These are phyloP conservation scores for Hypholoma fasciculare DNA, from an alignment of 768 basidiomycete genomes.

Conservation along the genomic window DNA sequence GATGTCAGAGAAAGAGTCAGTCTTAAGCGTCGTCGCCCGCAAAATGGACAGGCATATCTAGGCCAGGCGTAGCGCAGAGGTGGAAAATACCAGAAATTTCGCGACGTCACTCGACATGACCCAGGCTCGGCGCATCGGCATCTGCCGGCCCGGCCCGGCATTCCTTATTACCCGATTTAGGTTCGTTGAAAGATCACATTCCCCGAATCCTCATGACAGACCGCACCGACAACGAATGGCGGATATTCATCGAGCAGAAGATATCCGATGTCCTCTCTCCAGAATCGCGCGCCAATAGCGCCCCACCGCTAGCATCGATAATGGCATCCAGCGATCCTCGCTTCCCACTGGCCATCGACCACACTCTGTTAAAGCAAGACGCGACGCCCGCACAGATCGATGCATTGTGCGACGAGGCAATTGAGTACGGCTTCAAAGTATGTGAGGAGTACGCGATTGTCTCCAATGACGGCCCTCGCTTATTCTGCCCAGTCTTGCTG, in stretches of 20 bases:
- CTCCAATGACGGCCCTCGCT: background rate
- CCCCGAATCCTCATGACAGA: constrained; percentile 16
- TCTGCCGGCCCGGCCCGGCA: too few relatives aligned
- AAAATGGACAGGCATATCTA: too few relatives aligned
- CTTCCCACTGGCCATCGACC: constrained; percentile 23
- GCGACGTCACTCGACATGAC: constrained; percentile 2
- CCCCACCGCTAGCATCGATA: constrained; percentile 23
- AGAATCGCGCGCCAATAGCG: background rate
- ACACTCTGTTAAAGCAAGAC: constrained; percentile 4
- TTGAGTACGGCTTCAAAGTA: background rate
- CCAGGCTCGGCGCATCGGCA: background rate
- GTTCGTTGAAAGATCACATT: background rate
- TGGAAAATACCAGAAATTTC: constrained; percentile 15
- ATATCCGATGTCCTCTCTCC: constrained; percentile 23
- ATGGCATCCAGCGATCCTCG: constrained; percentile 24
- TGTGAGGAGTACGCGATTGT: background rate
- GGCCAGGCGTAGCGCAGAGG: background rate
- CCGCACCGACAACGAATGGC: constrained; percentile 34
- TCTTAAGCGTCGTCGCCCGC: too few relatives aligned
- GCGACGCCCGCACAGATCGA: constrained; percentile 2
- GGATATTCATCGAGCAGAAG: constrained; percentile 26
- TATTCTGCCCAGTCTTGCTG: constrained; percentile 44
- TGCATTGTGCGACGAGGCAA: constrained; percentile 1
- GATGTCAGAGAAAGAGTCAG: background rate
- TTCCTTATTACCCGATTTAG: too few relatives aligned